Evolutionary conservation across 345 rosid genomes (phyloP), one percentile per base, ranked within the genome.

Genomic region (Moricandia moricandioides): DNA sequence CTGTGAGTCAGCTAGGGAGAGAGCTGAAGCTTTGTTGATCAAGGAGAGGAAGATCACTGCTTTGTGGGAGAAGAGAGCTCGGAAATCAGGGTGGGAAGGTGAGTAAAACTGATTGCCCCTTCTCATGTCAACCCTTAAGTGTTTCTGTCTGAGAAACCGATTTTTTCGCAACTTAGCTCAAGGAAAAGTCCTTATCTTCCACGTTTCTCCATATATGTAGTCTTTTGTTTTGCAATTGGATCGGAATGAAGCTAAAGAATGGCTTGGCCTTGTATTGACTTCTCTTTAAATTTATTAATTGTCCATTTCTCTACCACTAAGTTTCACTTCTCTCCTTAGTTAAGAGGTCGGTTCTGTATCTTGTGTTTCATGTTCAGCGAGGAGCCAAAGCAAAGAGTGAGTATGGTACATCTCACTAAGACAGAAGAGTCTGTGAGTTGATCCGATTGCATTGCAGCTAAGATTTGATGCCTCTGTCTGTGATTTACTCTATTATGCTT

Each of bases 1-100:
- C 8, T 96, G 99, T 7, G 99, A 96, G 82, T 94, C 80, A 69
- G 97, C 97, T 43, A 87, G 99, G 74, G 99, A 96, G 65, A 87
- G 82, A 35, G 84, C 95, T 0, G 89, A 96, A 82, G 96, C 94
- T 13, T 79, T 88, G 52, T 52, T 89, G 78, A 86, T 81, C 66
- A 89, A 64, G 83, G 98, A 96, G 87, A 87, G 91, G 83, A 95
- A 88, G 82, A 75, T 87, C 30, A 96, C 98, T 17, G 71, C 86
- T 64, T 27, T 80, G 73, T 96, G 98, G 99, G 99, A 92, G 81
- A 85, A 76, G 75, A 82, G 98, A 51, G 98, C 99, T 58, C 92
- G 86, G 27, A 90, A 91, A 83, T 76, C 90, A 83, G 99, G 98
- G 24, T 96, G 97, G 92, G 91, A 89, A 83, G 94, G 94, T 37